Percentiles rank a stretch among this genome's conserved stretches.
phyloP scores from a whole-genome alignment of 495 filamentous ascomycete species.

The Penicillium daleae region DNA sequence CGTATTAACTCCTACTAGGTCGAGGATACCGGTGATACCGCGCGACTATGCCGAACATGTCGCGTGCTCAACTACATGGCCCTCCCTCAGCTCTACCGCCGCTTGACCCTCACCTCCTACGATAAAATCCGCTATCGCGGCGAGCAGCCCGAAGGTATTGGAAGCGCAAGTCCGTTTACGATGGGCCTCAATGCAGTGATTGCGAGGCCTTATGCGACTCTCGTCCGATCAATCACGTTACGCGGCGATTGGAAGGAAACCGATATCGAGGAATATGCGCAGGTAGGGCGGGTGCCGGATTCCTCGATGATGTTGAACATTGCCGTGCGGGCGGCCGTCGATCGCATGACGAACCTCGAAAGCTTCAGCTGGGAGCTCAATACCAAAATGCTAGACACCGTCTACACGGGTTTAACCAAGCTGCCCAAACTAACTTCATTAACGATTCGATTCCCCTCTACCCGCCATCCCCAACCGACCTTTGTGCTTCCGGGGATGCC shows the following conservation, averaged over 20 bases:
- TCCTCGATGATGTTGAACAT: constrained; percentile 67
- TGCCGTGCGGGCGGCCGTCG: constrained; percentile 59
- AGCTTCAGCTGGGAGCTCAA: constrained; percentile 66
- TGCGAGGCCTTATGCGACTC: constrained; percentile 54
- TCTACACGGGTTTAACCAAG: constrained; percentile 58
- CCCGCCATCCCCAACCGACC: constrained; percentile 61
- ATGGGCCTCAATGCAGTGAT: constrained; percentile 66
- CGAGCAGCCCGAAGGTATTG: constrained; percentile 63
- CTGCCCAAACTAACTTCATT: constrained; percentile 55
- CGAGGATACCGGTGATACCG: constrained; percentile 60
- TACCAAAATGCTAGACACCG: constrained; percentile 63
- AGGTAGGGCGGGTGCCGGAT: constrained; percentile 62
- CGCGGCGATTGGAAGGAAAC: constrained; percentile 62
- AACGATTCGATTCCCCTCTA: constrained; percentile 58
- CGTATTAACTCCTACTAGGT: constrained; percentile 33
- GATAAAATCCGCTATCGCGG: constrained; percentile 61
- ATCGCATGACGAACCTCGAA: constrained; percentile 59
- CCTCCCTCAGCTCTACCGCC: constrained; percentile 62
- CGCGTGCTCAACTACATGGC: constrained; percentile 68
- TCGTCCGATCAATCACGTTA: constrained; percentile 57
- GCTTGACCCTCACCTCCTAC: constrained; percentile 61
- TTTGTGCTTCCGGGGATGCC: constrained; percentile 60
- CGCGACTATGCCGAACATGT: constrained; percentile 61
- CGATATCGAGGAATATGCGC: constrained; percentile 60
- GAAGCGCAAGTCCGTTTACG: constrained; percentile 62